phyloP scores from a whole-genome alignment of 2,329 filamentous ascomycete species.

The Penicillium olsonii region DNA sequence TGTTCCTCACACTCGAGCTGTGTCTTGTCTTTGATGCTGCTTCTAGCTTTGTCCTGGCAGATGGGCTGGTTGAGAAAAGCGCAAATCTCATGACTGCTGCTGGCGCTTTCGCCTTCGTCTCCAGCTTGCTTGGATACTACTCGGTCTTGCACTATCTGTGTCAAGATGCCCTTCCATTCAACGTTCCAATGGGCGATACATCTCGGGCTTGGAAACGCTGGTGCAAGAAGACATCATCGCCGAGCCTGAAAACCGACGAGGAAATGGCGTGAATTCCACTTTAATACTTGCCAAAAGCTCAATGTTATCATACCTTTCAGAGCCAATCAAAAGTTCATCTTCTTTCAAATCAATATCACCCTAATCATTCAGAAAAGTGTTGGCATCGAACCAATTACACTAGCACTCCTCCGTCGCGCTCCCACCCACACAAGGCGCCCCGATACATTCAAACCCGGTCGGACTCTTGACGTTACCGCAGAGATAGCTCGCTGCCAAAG shows the following conservation, averaged over 20 bases:
- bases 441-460: constrained; percentile 9
- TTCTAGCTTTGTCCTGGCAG: constrained; percentile 1
- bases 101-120: constrained; percentile 9
- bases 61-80: not conserved
- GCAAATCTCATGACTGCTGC: not conserved
- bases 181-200: constrained; percentile 3
- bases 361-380: too few relatives aligned
- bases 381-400: too few relatives aligned
- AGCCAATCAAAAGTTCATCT: not conserved
- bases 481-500: constrained; percentile 21
- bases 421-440: constrained; percentile 7
- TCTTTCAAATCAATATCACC: too few relatives aligned
- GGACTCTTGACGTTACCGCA: constrained; percentile 27
- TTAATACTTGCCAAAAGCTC: not conserved
- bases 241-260: not conserved
- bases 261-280: not conserved
- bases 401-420: constrained; percentile 23
- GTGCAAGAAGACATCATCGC: not conserved
- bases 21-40: constrained; percentile 8
- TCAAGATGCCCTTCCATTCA: constrained; percentile 9
- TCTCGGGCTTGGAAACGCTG: not conserved
- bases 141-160: constrained; percentile 7
- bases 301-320: not conserved
- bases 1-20: constrained; percentile 4
- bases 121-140: constrained; percentile 9